Percentiles rank a stretch among this genome's conserved stretches.
These are phyloP conservation scores for Endoconidiophora laricicola DNA, from an alignment of 2,329 filamentous ascomycete genomes.

Conservation along the genomic window DNA sequence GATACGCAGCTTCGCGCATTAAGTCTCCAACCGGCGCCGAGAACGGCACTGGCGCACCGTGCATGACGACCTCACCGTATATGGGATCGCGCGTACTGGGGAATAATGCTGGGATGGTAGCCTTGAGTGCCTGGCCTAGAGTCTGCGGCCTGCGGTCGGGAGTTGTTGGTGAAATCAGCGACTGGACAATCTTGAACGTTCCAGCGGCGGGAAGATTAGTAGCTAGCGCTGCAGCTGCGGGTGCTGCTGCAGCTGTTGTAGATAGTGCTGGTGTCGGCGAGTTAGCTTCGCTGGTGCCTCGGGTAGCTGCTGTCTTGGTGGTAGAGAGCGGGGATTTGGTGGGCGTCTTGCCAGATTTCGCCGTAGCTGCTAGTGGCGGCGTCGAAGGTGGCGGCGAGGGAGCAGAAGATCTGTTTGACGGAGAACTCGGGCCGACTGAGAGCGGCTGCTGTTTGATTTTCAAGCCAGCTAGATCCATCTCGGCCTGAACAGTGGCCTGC, in stretches of 20 bases:
- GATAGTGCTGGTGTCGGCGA: too few species aligned
- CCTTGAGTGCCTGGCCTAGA: slow-evolving; percentile 62
- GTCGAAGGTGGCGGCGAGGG: background rate
- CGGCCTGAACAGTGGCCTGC: background rate
- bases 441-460: too few species aligned
- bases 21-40: slow-evolving; percentile 65
- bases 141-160: slow-evolving; percentile 28
- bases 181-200: slow-evolving; percentile 58
- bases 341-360: background rate
- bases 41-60: slow-evolving; percentile 74
- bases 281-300: too few species aligned
- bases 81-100: slow-evolving; percentile 72
- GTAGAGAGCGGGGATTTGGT: background rate
- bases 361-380: background rate
- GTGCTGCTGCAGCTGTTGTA: slow-evolving; percentile 14
- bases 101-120: slow-evolving; percentile 64
- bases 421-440: too few species aligned
- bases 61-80: slow-evolving; percentile 67
- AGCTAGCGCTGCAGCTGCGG: slow-evolving; percentile 10
- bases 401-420: background rate
- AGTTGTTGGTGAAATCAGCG: slow-evolving; percentile 41
- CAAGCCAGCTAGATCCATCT: background rate
- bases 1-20: slow-evolving; percentile 67
- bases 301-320: slow-evolving; percentile 16
- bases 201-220: slow-evolving; percentile 21